These are phyloP conservation scores for Schizosaccharomyces lindneri DNA, from an alignment of 805 yeast genomes.

Conservation along the genomic window DNA sequence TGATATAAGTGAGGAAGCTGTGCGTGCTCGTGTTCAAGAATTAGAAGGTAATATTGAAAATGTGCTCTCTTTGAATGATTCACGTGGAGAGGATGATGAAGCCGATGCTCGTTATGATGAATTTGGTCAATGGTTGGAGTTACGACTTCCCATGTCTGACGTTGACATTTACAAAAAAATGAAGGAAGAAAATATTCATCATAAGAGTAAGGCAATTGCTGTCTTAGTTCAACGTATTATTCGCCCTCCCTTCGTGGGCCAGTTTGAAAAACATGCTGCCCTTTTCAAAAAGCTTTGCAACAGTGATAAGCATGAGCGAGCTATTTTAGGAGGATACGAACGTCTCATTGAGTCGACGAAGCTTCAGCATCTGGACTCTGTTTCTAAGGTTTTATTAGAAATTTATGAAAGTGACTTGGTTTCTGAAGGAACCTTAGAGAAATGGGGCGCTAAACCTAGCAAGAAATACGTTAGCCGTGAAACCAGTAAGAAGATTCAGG, in stretches of 20 bases:
- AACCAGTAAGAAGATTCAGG: conserved; percentile 74
- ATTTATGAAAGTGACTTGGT: conserved; percentile 64
- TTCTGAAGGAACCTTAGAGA: conserved; percentile 54
- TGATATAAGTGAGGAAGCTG: conserved; percentile 90
- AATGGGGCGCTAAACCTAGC: conserved; percentile 78
- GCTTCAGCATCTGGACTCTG: conserved; percentile 38
- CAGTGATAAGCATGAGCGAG: conserved; percentile 39
- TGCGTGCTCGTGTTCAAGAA: conserved; percentile 71
- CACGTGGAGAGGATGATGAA: conserved; percentile 12
- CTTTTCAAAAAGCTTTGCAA: conserved; percentile 50
- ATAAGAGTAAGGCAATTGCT: conserved; percentile 55
- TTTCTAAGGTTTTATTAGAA: conserved; percentile 63
- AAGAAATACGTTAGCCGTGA: conserved; percentile 87
- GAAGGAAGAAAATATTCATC: conserved; percentile 45
- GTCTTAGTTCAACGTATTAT: conserved; percentile 81
- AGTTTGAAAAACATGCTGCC: conserved; percentile 58
- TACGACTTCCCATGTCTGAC: conserved; percentile 42
- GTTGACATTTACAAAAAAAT: conserved; percentile 84
- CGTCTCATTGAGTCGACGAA: conserved; percentile 68
- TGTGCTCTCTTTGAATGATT: conserved; percentile 13
- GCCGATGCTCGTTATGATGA: conserved; percentile 30
- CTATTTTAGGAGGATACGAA: conserved; percentile 87
- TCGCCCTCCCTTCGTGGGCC: conserved; percentile 34
- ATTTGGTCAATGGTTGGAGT: conserved; percentile 71
- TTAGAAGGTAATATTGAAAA: conserved; percentile 25